These are phyloP conservation scores for Fonsecaea pedrosoi DNA, from an alignment of 2,329 filamentous ascomycete genomes.

Conservation along the genomic window DNA sequence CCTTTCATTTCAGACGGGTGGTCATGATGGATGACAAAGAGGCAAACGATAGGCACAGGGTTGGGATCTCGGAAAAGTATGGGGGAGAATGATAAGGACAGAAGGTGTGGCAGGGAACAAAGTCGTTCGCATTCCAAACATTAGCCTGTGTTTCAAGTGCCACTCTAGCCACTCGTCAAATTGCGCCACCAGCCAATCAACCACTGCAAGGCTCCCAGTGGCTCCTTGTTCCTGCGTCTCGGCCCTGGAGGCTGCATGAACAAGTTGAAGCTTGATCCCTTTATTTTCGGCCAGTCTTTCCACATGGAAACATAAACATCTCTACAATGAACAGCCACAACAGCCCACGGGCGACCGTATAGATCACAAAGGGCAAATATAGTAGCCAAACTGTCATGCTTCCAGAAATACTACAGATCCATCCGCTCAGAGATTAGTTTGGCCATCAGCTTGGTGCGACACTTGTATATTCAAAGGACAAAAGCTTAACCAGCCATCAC, in stretches of 20 bases:
- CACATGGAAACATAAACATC: conserved; percentile 21
- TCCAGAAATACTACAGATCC: conserved; percentile 1
- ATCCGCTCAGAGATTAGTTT: neutral
- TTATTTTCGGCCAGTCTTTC: conserved; percentile 18
- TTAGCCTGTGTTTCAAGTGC: conserved; percentile 38
- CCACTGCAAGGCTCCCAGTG: conserved; percentile 13
- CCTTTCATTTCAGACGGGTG: conserved; percentile 23
- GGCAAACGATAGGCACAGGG: conserved; percentile 2
- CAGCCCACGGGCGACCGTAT: neutral
- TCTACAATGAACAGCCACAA: neutral
- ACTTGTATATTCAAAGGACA: conserved; percentile 6
- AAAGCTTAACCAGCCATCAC: neutral
- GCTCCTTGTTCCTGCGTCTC: conserved; percentile 20
- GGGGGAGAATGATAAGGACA: conserved; percentile 16
- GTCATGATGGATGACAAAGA: neutral
- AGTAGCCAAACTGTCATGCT: neutral
- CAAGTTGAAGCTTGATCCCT: neutral
- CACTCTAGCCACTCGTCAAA: conserved; percentile 25
- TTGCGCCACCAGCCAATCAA: conserved; percentile 16
- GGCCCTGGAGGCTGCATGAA: conserved; percentile 7
- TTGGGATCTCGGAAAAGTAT: conserved; percentile 11
- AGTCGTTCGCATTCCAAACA: conserved; percentile 33
- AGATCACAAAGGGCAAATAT: neutral
- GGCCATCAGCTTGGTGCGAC: conserved; percentile 23
- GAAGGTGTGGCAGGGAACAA: conserved; percentile 6